These are phyloP conservation scores for Colletotrichum gloeosporioides DNA, from an alignment of 2,329 filamentous ascomycete species.

Conservation along the genomic window DNA sequence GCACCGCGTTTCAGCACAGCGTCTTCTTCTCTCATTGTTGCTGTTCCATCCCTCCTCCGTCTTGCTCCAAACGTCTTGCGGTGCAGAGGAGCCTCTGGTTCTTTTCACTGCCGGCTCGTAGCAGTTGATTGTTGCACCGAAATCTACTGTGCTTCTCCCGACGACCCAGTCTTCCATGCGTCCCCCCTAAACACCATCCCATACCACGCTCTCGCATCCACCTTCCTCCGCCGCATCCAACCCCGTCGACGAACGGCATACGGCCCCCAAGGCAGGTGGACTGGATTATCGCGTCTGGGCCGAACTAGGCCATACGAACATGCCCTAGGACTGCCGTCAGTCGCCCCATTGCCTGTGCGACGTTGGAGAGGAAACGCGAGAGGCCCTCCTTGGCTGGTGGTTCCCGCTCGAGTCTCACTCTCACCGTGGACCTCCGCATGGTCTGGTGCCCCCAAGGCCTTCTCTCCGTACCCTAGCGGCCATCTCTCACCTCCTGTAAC, in stretches of 20 bases:
- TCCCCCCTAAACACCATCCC: neutral
- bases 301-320: neutral
- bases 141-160: neutral
- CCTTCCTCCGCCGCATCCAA: neutral
- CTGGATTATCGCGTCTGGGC: conserved; percentile 6
- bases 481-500: neutral
- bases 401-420: neutral
- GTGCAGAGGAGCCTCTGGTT: neutral
- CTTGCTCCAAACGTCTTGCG: neutral
- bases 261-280: conserved; percentile 5
- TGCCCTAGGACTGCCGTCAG: conserved; percentile 1
- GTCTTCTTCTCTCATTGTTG: neutral
- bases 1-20: neutral
- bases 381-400: neutral
- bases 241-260: neutral
- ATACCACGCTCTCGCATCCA: neutral
- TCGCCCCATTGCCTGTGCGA: conserved; percentile 24
- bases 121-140: conserved; percentile 11
- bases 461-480: neutral
- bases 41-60: neutral
- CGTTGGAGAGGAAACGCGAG: conserved; percentile 6
- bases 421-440: neutral
- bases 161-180: neutral
- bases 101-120: neutral
- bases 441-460: neutral